Evolutionary conservation across 2,329 filamentous ascomycete species (phyloP).

Genomic region (Pseudogymnoascus sp.): DNA sequence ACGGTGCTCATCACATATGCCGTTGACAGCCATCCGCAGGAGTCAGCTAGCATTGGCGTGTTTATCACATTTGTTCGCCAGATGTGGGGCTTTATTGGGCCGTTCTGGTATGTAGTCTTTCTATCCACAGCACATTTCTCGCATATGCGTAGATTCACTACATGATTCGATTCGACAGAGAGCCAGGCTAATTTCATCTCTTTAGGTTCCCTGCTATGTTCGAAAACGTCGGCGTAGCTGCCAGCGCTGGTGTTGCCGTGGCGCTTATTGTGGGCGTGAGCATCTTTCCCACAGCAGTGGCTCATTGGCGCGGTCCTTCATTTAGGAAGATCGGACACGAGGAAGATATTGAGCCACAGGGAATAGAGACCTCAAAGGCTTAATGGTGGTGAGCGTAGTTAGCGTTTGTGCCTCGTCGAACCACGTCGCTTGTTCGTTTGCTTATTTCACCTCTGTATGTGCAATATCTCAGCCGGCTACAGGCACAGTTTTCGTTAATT

Average conservation of each 20-base stretch:
- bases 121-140: not conserved
- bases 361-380: not conserved
- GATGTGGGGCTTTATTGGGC: constrained; percentile 39
- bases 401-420: not conserved
- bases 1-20: constrained; percentile 53
- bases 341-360: not conserved
- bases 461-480: not conserved
- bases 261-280: constrained; percentile 31
- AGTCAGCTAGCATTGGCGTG: constrained; percentile 47
- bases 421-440: not conserved
- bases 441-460: not conserved
- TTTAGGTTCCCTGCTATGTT: constrained; percentile 34
- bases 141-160: not conserved
- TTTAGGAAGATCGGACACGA: not conserved
- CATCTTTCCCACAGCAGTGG: constrained; percentile 26
- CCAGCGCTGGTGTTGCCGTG: constrained; percentile 30
- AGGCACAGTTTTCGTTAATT: not conserved
- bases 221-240: constrained; percentile 26
- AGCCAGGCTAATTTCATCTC: constrained; percentile 13
- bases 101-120: constrained; percentile 18
- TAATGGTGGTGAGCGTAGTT: not conserved
- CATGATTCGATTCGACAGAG: not conserved
- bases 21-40: constrained; percentile 47
- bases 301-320: constrained; percentile 22
- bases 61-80: constrained; percentile 50